Conservation (phyloP, 148 eudicot genomes). For the Fagopyrum tataricum region DNA sequence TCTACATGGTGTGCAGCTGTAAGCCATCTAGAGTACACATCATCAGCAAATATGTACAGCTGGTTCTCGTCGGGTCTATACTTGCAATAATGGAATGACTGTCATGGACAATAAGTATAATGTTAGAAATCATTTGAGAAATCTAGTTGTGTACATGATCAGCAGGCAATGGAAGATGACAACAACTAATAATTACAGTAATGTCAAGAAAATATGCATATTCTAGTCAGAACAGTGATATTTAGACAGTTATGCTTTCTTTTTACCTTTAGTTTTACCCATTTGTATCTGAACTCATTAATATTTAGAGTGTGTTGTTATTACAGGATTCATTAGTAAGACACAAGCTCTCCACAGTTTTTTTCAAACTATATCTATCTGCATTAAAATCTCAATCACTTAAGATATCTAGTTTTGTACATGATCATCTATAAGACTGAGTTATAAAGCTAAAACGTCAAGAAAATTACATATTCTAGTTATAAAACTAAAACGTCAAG, state of each 20-base stretch:
- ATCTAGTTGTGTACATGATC: not conserved
- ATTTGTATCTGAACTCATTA: not conserved
- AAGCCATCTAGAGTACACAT: constrained; percentile 92
- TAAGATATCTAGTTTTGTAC: no score
- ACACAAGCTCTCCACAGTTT: not conserved
- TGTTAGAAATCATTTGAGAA: not conserved
- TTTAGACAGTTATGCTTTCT: not conserved
- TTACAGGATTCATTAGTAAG: not conserved
- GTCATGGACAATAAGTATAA: constrained; percentile 19
- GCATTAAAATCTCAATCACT: not conserved
- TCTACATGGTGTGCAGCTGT: constrained; percentile 88
- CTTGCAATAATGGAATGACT: constrained; percentile 98
- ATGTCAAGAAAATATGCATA: not conserved
- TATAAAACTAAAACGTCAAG: no score
- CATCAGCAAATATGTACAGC: constrained; percentile 93
- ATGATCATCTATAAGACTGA: no score
- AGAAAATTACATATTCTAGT: no score
- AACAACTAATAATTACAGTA: not conserved
- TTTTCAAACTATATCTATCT: not conserved
- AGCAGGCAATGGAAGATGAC: not conserved
- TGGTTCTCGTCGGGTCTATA: constrained; percentile 97
- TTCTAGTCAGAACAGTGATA: not conserved
- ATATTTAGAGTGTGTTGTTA: not conserved
- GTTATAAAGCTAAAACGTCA: no score
- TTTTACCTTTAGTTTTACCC: not conserved